Conservation (phyloP, 2,329 filamentous ascomycete genomes). For the Colletotrichum somersetense region DNA sequence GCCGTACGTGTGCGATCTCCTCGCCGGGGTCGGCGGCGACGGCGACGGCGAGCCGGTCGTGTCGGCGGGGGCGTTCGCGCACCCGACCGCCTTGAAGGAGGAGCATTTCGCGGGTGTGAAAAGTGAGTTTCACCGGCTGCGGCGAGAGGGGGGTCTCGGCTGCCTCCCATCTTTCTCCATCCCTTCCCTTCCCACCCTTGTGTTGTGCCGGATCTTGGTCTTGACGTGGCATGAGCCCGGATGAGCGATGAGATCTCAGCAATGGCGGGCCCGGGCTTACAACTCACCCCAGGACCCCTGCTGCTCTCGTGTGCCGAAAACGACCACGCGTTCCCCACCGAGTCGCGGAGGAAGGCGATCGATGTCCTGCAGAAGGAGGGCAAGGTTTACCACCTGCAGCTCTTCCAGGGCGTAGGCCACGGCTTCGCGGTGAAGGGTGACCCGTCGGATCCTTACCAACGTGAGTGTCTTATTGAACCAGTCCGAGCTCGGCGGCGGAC, state of each 20-base stretch:
- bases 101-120: conserved; percentile 56
- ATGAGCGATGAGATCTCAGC: no score
- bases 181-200: background rate
- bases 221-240: background rate
- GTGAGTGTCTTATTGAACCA: background rate
- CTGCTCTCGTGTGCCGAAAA: conserved; percentile 60
- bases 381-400: conserved; percentile 70
- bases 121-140: conserved; percentile 45
- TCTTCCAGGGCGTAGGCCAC: conserved; percentile 72
- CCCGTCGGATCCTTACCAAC: conserved; percentile 48
- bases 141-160: no score
- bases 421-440: conserved; percentile 74
- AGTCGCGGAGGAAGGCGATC: conserved; percentile 54
- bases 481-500: conserved; percentile 46
- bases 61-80: conserved; percentile 62
- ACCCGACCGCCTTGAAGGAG: conserved; percentile 64
- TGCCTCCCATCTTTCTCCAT: no score
- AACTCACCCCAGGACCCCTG: conserved; percentile 52
- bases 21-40: conserved; percentile 17
- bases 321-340: conserved; percentile 58
- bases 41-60: conserved; percentile 43
- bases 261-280: background rate
- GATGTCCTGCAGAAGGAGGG: conserved; percentile 56
- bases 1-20: conserved; percentile 57
- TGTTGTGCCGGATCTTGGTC: background rate